A percentile compares a stretch with the other conserved stretches of the same genome.
Evolutionary conservation across 352 stramenopile genomes (phyloP).

Genomic region (Lagenidium sp.): DNA sequence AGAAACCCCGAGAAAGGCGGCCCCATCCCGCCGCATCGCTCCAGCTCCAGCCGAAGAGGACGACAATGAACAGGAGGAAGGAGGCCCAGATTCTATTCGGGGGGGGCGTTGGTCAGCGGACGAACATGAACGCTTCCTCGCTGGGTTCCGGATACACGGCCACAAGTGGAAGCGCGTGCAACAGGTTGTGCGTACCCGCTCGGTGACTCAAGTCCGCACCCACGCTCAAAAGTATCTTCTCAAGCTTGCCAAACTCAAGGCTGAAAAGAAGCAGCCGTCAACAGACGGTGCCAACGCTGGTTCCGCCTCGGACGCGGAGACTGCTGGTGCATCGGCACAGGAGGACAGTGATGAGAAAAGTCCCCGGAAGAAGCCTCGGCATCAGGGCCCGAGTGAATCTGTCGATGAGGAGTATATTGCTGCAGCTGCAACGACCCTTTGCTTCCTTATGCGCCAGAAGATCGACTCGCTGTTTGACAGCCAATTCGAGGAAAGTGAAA

Average conservation of each 20-base stretch:
- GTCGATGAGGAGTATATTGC: constrained; percentile 78
- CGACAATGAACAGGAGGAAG: constrained; percentile 43
- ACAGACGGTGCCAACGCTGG: constrained; percentile 4
- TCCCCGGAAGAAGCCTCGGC: constrained; percentile 48
- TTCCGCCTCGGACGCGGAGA: too few species aligned
- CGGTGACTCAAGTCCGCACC: constrained; percentile 82
- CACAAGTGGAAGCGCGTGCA: constrained; percentile 90
- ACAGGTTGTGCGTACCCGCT: constrained; percentile 81
- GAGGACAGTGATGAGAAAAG: constrained; percentile 17
- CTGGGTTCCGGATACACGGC: constrained; percentile 78
- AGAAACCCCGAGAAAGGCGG: constrained; percentile 17
- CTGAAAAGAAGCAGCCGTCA: constrained; percentile 51
- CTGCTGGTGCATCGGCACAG: too few species aligned
- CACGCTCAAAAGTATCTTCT: constrained; percentile 86
- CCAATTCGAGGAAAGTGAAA: constrained; percentile 38
- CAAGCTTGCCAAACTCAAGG: constrained; percentile 85
- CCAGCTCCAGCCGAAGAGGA: constrained; percentile 60
- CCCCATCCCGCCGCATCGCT: constrained; percentile 33
- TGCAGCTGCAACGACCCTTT: constrained; percentile 65
- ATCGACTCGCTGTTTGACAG: constrained; percentile 74
- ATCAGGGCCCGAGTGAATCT: constrained; percentile 28
- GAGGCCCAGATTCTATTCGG: constrained; percentile 42
- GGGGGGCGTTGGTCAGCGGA: constrained; percentile 78
- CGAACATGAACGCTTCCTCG: constrained; percentile 81
- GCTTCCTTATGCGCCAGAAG: constrained; percentile 80